These are phyloP conservation scores for Puccinia brachypodii DNA, from an alignment of 1,284 basidiomycete species.

Conservation along the genomic window DNA sequence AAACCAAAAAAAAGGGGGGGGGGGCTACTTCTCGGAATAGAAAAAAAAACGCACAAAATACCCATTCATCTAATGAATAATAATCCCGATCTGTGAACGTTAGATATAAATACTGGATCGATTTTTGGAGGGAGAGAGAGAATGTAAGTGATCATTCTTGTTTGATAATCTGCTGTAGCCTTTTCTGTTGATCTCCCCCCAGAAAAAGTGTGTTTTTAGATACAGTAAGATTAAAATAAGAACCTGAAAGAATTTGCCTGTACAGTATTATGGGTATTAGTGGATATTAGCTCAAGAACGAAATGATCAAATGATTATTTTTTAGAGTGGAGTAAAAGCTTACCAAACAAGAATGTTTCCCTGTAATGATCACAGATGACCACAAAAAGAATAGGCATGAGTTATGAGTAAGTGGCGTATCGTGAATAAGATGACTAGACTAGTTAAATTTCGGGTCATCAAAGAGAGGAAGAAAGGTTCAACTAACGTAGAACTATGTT, in stretches of 20 bases:
- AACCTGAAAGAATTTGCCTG: slow-evolving; percentile 43
- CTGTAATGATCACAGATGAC: too few relatives aligned
- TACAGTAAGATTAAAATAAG: neutral
- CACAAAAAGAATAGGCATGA: neutral
- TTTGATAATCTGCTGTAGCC: too few relatives aligned
- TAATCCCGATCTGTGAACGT: slow-evolving; percentile 30
- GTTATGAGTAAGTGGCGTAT: neutral
- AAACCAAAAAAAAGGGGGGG: neutral
- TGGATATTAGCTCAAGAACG: neutral
- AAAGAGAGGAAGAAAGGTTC: too few relatives aligned
- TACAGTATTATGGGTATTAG: neutral
- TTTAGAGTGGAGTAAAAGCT: neutral
- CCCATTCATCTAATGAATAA: slow-evolving; percentile 45
- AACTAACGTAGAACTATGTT: slow-evolving; percentile 14
- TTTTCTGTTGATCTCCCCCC: neutral
- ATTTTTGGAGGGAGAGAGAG: neutral
- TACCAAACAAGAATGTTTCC: slow-evolving; percentile 37
- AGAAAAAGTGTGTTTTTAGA: neutral
- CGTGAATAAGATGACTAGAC: neutral
- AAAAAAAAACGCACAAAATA: slow-evolving; percentile 40
- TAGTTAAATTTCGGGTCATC: neutral
- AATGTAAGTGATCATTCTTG: neutral
- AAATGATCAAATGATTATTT: neutral
- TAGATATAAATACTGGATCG: slow-evolving; percentile 25
- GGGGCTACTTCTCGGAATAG: too few relatives aligned